Evolutionary conservation across 345 rosid species (phyloP).

Genomic region (Pelargonium nanum): DNA sequence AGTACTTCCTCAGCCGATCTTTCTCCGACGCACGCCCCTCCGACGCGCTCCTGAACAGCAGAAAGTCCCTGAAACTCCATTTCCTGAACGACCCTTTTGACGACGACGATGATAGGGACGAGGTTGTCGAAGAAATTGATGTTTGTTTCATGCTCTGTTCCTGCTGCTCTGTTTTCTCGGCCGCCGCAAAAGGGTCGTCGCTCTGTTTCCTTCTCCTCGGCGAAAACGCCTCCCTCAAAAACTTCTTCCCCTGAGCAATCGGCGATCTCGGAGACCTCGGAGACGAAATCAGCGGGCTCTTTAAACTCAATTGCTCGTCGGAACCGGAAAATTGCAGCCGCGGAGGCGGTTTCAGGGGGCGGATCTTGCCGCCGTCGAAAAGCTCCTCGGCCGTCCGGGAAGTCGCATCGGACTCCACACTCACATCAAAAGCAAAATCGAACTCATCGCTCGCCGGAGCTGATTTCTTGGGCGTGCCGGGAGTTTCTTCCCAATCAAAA

Average conservation of each 20-base stretch:
- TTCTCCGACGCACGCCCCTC: slow-evolving; percentile 65
- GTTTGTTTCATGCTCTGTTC: too few species aligned
- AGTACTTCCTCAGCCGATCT: slow-evolving; percentile 38
- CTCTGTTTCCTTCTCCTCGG: slow-evolving; percentile 37
- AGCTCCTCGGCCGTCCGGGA: slow-evolving; percentile 62
- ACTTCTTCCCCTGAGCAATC: slow-evolving; percentile 28
- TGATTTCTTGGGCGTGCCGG: slow-evolving; percentile 46
- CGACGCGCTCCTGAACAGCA: slow-evolving; percentile 81
- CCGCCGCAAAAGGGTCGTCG: slow-evolving; percentile 20
- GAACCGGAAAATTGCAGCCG: slow-evolving; percentile 24
- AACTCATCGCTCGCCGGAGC: background rate
- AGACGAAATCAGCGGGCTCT: slow-evolving; percentile 26
- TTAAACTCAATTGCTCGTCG: slow-evolving; percentile 6
- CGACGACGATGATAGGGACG: slow-evolving; percentile 13
- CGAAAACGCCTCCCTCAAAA: slow-evolving; percentile 43
- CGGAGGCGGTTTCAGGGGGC: slow-evolving; percentile 63
- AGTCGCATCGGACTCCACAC: slow-evolving; percentile 19
- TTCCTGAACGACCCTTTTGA: slow-evolving; percentile 50
- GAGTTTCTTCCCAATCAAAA: slow-evolving; percentile 53
- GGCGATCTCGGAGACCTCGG: slow-evolving; percentile 51
- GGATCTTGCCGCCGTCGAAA: slow-evolving; percentile 62
- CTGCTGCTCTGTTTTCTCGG: background rate
- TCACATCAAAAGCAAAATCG: slow-evolving; percentile 51
- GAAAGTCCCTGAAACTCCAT: slow-evolving; percentile 70
- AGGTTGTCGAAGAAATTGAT: slow-evolving; percentile 1